Base-by-base conservation (phyloP, 2,329 filamentous ascomycete species). In the Aspergillus sp. region DNA sequence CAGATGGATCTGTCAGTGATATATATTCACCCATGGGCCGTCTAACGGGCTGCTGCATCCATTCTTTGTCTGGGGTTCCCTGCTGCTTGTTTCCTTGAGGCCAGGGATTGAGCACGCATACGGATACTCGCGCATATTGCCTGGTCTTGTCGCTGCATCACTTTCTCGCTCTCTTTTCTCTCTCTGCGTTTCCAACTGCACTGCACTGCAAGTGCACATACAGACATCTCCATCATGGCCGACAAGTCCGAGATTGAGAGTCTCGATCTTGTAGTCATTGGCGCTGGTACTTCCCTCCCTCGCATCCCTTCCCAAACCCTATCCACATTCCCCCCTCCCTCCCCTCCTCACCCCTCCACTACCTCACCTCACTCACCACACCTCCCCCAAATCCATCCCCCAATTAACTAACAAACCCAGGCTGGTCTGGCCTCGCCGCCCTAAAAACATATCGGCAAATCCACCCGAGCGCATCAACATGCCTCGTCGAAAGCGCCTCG, bases 381-480 rank as follows among this genome's bases (percentile, higher is more conserved):
- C 19, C 19, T 19, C 19, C 19, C 19, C 19, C 19, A 1, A 51
- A 28, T 28, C 25, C 25, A 28, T 49, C 19, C 19, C 19, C 19
- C 19, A 47, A 46, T n/a, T 2, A 49, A 45, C 1, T n/a, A 22
- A 30, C 6, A 65, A 41, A 41, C 9, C 34, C 34, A 79, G 83
- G 84, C 60, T 82, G 78, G 79, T 81, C 80, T 69, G 89, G 89
- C 23, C 78, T 91, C 34, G 83, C 81, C 1, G 82, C 84, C 22
- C 85, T 88, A 52, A 89, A 89, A 74, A 85, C 85, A 23, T 87
- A 86, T 70, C 82, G 83, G 57, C 79, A 86, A 65, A 71, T 88
- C 45, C 81, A 89, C 65, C 88, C 88, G 0, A 71, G 79, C n/a
- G 79, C 81, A 57, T 82, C 82, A 2, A 71, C 91, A 25, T 76